These are phyloP conservation scores for Cucumis cinereus DNA, from an alignment of 306 rosid genomes.

Conservation along the genomic window DNA sequence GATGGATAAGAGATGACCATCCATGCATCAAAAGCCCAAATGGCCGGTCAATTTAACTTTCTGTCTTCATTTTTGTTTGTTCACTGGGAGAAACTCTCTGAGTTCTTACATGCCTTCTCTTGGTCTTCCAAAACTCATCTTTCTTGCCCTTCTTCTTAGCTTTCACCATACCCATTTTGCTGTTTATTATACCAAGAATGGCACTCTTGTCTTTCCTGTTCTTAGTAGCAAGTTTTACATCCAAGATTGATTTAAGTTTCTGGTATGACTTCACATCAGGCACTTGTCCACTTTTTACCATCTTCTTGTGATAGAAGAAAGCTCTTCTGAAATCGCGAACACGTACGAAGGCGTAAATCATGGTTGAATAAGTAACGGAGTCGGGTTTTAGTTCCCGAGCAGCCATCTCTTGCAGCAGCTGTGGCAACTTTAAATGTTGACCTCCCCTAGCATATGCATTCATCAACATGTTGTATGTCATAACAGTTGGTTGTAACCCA, in stretches of 20 bases:
- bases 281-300: conserved; percentile 58
- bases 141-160: conserved; percentile 45
- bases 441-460: conserved; percentile 92
- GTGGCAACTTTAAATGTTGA: conserved; percentile 57
- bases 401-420: conserved; percentile 71
- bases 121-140: conserved; percentile 86
- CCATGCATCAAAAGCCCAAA: background rate
- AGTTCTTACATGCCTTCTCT: conserved; percentile 20
- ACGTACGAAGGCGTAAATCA: conserved; percentile 67
- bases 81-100: background rate
- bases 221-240: conserved; percentile 43
- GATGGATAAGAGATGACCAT: background rate
- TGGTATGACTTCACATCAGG: conserved; percentile 55
- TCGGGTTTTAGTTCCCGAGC: conserved; percentile 56
- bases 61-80: background rate
- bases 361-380: conserved; percentile 66
- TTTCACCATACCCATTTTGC: conserved; percentile 43
- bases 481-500: conserved; percentile 62
- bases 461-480: conserved; percentile 81
- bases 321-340: conserved; percentile 65
- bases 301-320: conserved; percentile 63
- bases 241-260: conserved; percentile 59
- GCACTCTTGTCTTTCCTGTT: conserved; percentile 69
- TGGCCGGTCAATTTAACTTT: background rate
- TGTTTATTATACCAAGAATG: conserved; percentile 41